A percentile compares a stretch with the other conserved stretches of the same genome.
These are phyloP conservation scores for Rutstroemia sp. DNA, from an alignment of 2,329 filamentous ascomycete genomes.

Conservation along the genomic window DNA sequence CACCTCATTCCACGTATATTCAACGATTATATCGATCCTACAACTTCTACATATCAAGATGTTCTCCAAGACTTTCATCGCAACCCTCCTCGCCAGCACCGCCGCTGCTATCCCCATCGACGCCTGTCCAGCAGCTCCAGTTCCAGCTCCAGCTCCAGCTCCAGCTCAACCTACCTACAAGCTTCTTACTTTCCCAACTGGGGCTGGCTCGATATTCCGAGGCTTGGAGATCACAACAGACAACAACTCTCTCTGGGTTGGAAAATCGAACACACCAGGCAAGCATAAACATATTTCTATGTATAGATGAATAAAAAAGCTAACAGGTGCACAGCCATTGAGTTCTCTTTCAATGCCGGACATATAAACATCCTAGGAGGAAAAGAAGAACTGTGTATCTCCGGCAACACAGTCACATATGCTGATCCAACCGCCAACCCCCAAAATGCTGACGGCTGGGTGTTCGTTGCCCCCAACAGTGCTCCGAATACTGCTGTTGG, in stretches of 20 bases:
- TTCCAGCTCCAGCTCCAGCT: too few species aligned
- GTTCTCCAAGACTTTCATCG: slow-evolving; percentile 11
- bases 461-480: neutral
- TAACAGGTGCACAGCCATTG: neutral
- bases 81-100: slow-evolving; percentile 7
- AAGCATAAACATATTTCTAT: neutral
- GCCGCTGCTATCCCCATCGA: slow-evolving; percentile 5
- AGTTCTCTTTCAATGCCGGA: neutral
- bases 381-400: neutral
- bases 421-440: neutral
- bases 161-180: neutral
- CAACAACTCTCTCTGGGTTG: neutral
- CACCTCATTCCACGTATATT: neutral
- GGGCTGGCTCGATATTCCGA: neutral
- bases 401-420: neutral
- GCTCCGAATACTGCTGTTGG: neutral
- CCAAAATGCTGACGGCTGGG: neutral
- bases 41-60: slow-evolving; percentile 2
- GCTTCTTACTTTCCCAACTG: slow-evolving; percentile 14
- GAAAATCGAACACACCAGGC: slow-evolving; percentile 2
- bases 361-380: neutral
- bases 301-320: neutral
- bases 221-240: neutral
- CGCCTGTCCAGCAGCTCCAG: neutral
- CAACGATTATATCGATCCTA: neutral